These are phyloP conservation scores for Gaeumannomyces tritici DNA, from an alignment of 2,329 filamentous ascomycete species.

Conservation along the genomic window DNA sequence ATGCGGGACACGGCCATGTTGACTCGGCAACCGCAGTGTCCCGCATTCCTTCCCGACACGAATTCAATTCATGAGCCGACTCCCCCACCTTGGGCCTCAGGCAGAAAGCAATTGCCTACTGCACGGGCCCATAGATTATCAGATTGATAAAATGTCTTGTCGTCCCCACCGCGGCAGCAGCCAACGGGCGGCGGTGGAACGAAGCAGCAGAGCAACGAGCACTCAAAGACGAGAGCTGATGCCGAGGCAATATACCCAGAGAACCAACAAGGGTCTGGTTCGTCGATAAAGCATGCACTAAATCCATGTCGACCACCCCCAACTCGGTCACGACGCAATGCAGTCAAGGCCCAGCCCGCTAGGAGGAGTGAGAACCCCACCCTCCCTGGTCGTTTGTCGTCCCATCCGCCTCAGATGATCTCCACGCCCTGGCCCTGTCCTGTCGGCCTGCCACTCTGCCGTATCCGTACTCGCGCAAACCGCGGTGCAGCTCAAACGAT, in stretches of 20 bases:
- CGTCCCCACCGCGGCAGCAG: background rate
- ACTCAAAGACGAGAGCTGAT: background rate
- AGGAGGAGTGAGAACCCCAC: background rate
- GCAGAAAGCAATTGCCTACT: background rate
- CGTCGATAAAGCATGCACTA: background rate
- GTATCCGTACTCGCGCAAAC: background rate
- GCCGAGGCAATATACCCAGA: too few relatives aligned
- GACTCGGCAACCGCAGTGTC: background rate
- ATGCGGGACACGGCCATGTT: background rate
- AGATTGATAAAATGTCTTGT: slow-evolving; percentile 5
- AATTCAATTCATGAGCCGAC: background rate
- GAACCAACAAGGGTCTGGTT: too few relatives aligned
- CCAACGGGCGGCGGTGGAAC: background rate
- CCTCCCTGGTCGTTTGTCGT: background rate
- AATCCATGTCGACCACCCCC: background rate
- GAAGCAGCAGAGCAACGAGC: background rate
- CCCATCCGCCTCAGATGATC: background rate
- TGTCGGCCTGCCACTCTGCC: background rate
- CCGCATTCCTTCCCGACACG: background rate
- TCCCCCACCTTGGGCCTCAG: background rate
- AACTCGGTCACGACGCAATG: background rate
- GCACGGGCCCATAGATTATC: background rate
- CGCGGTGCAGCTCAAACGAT: background rate
- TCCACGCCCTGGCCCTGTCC: background rate
- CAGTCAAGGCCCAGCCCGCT: background rate